Evolutionary conservation across 2,329 filamentous ascomycete genomes (phyloP), one percentile per base, ranked within the genome.

Genomic region (Alternaria incomplexa): DNA sequence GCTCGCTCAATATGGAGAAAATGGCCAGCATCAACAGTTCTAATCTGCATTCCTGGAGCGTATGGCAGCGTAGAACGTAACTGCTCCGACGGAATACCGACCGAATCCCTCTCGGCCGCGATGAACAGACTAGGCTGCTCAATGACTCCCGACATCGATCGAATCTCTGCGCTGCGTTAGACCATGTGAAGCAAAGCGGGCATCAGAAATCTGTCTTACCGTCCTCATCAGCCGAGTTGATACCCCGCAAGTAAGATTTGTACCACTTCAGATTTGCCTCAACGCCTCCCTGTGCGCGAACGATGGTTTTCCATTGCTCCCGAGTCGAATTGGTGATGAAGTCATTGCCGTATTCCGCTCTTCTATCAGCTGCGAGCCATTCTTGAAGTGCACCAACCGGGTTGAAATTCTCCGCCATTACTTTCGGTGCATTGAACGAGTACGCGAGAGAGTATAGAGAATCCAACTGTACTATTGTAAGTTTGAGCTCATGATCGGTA

Each of bases 401-500:
- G 36, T 40, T 40, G 36, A 40, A 40, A 2, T 40, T 40, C 36
- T 40, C 36, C 36, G 0, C n/a, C 36, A 40, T 40, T 11, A 40
- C 36, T 40, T 40, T 40, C 0, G 36, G 36, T 40, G 36, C 0
- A 11, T 40, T 1, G 36, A 1, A 40, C 36, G 36, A 40, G n/a
- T 3, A 26, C 6, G 1, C 2, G 13, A 48, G 23, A 9, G 46
- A n/a, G 2, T 48, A n/a, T 13, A 3, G 0, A 5, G 46, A 48
- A 13, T 28, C 46, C 13, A 48, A 26, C 46, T 48, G 25, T 48
- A n/a, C 4, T 17, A 1, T 26, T 7, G 46, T 48, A 12, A 48
- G 23, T 5, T 40, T 6, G 8, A 6, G 9, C 5, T 0, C 46
- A 5, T 28, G 15, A 1, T 28, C 0, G 1, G 9, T 17, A 1